These are phyloP conservation scores for Protoeuglena noctilucae DNA, from an alignment of 139 green algal genomes.

Conservation along the genomic window DNA sequence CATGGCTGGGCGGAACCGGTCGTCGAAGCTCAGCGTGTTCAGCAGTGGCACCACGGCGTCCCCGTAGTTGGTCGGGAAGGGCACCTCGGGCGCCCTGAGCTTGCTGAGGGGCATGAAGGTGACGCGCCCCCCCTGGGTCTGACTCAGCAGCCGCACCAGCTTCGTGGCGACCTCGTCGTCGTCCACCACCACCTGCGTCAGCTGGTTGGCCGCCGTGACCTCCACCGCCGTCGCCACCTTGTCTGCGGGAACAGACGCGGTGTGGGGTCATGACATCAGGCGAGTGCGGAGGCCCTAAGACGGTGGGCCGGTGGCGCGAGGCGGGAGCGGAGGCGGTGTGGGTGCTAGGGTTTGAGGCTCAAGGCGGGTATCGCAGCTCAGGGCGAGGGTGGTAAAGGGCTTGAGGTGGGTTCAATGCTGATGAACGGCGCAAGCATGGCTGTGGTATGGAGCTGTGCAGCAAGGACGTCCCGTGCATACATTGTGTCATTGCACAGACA, in stretches of 20 bases:
- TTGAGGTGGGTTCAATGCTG: no score
- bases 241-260: no score
- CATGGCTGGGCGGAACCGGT: constrained; percentile 38
- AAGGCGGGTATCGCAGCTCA: no score
- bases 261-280: not conserved
- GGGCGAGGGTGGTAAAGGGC: no score
- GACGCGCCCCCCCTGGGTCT: constrained; percentile 49
- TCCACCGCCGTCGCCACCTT: constrained; percentile 72
- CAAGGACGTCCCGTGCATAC: no score
- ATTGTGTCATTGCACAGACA: no score
- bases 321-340: no score
- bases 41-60: constrained; percentile 48
- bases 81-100: constrained; percentile 17
- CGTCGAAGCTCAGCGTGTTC: constrained; percentile 46
- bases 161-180: constrained; percentile 42
- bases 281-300: not conserved
- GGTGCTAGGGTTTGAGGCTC: not conserved
- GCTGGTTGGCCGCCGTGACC: constrained; percentile 29
- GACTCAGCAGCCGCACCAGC: constrained; percentile 47
- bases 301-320: not conserved
- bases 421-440: no score
- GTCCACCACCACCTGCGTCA: constrained; percentile 57
- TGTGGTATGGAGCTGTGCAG: no score
- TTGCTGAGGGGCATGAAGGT: constrained; percentile 90
- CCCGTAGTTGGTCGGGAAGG: constrained; percentile 35